A percentile compares a stretch with the other conserved stretches of the same genome.
These are phyloP conservation scores for Drosera spatulata DNA, from an alignment of 179 eudicot species.

Conservation along the genomic window DNA sequence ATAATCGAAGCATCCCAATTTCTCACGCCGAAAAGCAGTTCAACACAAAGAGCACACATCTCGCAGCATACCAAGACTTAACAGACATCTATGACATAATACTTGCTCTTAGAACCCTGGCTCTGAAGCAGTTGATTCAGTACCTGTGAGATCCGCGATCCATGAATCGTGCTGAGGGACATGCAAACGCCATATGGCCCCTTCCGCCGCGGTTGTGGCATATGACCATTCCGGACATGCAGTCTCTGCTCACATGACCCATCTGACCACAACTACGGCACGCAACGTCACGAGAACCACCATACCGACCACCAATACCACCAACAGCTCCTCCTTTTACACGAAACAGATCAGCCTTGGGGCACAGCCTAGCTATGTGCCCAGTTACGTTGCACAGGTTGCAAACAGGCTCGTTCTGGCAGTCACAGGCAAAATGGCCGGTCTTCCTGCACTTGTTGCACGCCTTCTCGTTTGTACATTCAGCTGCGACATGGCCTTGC, in stretches of 20 bases:
- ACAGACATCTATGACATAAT: no score
- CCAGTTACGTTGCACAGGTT: conserved; percentile 83
- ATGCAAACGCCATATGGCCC: conserved; percentile 78
- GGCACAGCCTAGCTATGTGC: conserved; percentile 80
- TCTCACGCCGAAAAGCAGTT: no score
- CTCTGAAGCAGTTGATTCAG: conserved; percentile 6
- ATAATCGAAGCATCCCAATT: no score
- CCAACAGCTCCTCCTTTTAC: conserved; percentile 19
- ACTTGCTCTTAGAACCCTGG: no score
- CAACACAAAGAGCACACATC: no score
- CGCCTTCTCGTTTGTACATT: conserved; percentile 94
- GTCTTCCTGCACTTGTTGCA: conserved; percentile 98
- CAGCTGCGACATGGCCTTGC: conserved; percentile 81
- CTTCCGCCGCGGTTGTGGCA: conserved; percentile 97
- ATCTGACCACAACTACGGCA: conserved; percentile 84
- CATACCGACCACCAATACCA: conserved; percentile 18
- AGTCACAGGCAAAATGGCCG: conserved; percentile 91
- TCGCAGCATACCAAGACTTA: no score
- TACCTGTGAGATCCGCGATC: conserved; percentile 43
- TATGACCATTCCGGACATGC: conserved; percentile 52
- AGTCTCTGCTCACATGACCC: conserved; percentile 95
- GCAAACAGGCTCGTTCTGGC: conserved; percentile 77
- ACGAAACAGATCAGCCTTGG: conserved; percentile 42
- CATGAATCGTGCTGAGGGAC: conserved; percentile 83
- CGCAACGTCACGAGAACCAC: conserved; percentile 63